Conservation (phyloP, 1,139 yeast genomes). For the Maudiozyma humilis region DNA sequence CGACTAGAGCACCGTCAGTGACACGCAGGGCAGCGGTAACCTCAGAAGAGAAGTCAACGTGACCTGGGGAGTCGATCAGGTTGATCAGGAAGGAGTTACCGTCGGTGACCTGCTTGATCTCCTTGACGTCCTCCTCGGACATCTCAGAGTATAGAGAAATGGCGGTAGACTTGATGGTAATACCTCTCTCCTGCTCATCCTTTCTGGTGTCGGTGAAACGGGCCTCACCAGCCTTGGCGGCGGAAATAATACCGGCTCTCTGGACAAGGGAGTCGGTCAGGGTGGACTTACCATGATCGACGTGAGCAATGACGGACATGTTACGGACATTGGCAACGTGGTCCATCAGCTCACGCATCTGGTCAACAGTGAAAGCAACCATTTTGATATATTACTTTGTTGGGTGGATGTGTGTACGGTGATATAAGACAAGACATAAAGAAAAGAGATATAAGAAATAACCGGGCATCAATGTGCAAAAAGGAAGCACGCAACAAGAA, state of each 20-base stretch:
- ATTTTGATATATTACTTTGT: too few relatives aligned
- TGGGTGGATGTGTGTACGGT: neutral
- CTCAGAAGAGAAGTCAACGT: constrained; percentile 99
- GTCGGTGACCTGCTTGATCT: constrained; percentile 87
- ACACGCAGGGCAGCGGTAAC: constrained; percentile 99
- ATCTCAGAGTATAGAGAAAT: constrained; percentile 90
- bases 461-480: too few relatives aligned
- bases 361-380: constrained; percentile 47
- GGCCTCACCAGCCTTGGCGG: constrained; percentile 99
- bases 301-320: constrained; percentile 99
- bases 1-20: constrained; percentile 99
- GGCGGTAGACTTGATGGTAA: constrained; percentile 97
- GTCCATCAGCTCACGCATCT: constrained; percentile 99
- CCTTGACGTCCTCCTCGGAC: constrained; percentile 87
- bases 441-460: too few relatives aligned
- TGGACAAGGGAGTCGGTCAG: constrained; percentile 80
- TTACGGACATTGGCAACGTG: constrained; percentile 98
- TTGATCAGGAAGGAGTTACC: constrained; percentile 95
- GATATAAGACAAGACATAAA: too few relatives aligned
- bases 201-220: constrained; percentile 99
- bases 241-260: constrained; percentile 66
- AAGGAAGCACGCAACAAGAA: too few relatives aligned
- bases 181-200: constrained; percentile 99
- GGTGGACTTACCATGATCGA: constrained; percentile 99
- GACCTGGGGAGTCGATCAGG: constrained; percentile 99